Conservation (phyloP, 148 eudicot species). For the Fagopyrum homotropicum region DNA sequence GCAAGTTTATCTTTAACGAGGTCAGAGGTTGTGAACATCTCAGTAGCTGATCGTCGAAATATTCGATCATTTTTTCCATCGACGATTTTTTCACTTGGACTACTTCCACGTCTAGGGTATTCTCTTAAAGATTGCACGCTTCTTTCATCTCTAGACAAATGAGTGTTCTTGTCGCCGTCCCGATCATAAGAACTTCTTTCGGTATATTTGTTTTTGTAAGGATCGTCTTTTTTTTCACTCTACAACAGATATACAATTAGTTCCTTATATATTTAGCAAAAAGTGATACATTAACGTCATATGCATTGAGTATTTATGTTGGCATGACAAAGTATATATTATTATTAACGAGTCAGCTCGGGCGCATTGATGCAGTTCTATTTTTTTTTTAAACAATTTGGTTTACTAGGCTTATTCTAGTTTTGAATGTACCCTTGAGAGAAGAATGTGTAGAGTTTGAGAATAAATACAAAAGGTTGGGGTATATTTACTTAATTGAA, state of each 20-base stretch:
- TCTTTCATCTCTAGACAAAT: not conserved
- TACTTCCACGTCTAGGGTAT: not conserved
- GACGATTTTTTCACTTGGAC: conserved; percentile 18
- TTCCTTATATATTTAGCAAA: no score
- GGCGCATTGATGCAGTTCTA: no score
- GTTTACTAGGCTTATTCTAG: no score
- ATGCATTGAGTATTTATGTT: no score
- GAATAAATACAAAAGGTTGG: no score
- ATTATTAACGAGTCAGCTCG: no score
- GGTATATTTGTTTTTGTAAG: conserved; percentile 17
- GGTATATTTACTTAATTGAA: no score
- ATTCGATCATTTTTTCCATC: conserved; percentile 25
- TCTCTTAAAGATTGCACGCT: not conserved
- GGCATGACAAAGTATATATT: no score
- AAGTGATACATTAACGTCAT: no score
- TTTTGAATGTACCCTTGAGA: no score
- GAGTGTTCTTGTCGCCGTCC: not conserved
- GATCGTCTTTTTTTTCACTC: conserved; percentile 32
- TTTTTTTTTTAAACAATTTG: no score
- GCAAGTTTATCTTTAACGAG: conserved; percentile 32
- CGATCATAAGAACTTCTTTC: conserved; percentile 19
- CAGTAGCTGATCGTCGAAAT: conserved; percentile 37
- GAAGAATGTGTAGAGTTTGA: no score
- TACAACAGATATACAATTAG: not conserved
- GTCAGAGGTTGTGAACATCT: conserved; percentile 38